Conservation (phyloP, 495 filamentous ascomycete species). For the Neurospora terricola region DNA sequence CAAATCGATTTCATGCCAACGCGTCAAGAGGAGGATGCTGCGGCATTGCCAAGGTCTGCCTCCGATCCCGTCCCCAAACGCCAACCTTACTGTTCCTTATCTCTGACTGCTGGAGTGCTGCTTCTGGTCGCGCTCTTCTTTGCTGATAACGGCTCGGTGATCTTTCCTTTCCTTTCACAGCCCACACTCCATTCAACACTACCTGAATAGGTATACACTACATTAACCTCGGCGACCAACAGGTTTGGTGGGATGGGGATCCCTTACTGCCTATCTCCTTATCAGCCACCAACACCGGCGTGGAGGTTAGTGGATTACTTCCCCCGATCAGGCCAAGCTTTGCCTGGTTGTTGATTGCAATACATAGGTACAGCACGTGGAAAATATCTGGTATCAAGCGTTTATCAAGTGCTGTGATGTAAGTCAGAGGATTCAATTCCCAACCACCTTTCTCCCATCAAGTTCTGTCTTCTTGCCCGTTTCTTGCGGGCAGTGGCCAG, state of each 20-base stretch:
- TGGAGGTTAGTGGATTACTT: not conserved
- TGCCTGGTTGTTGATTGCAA: not conserved
- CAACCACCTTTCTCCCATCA: not conserved
- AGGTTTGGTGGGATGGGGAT: not conserved
- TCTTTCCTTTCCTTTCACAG: not conserved
- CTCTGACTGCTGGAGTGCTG: not conserved
- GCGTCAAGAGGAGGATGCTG: not conserved
- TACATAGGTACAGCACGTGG: not conserved
- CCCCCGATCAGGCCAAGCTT: not conserved
- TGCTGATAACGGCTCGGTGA: not conserved
- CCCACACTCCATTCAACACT: not conserved
- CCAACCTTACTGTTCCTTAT: not conserved
- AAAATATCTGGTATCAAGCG: not conserved
- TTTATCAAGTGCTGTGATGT: not conserved
- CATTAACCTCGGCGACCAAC: not conserved
- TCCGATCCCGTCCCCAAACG: not conserved
- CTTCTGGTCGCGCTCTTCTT: not conserved
- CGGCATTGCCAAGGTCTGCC: not conserved
- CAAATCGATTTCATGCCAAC: not conserved
- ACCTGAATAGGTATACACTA: not conserved
- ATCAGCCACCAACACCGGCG: not conserved
- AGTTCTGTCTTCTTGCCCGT: not conserved
- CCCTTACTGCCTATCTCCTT: not conserved
- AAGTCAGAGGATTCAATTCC: not conserved
- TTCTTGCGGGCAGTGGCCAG: not conserved